Percentiles rank a stretch among this genome's conserved stretches.
These are phyloP conservation scores for Neofusicoccum laricinum DNA, from an alignment of 2,329 filamentous ascomycete genomes.

Conservation along the genomic window DNA sequence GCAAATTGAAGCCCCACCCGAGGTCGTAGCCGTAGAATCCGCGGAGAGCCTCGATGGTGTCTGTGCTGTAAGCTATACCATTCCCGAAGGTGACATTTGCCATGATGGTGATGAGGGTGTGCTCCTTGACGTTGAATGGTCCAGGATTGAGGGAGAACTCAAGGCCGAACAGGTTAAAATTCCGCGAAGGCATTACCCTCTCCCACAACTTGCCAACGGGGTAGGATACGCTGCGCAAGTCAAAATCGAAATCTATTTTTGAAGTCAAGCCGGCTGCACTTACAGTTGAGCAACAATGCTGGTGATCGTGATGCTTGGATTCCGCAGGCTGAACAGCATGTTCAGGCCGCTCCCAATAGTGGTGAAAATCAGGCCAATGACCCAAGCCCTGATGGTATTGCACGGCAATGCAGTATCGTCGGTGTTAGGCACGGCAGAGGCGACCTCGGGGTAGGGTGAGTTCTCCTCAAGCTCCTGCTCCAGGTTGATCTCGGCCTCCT, in stretches of 20 bases:
- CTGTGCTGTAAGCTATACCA: conserved; percentile 62
- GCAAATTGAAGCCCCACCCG: conserved; percentile 44
- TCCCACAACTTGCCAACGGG: conserved; percentile 42
- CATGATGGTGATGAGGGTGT: conserved; percentile 62
- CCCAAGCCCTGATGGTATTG: conserved; percentile 23
- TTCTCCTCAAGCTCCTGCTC: conserved; percentile 20
- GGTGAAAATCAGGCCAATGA: conserved; percentile 28
- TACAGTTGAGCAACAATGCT: conserved; percentile 38
- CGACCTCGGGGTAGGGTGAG: conserved; percentile 21
- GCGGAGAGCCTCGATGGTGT: conserved; percentile 14
- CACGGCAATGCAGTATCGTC: conserved; percentile 16
- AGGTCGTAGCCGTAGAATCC: conserved; percentile 41
- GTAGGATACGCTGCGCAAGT: background rate
- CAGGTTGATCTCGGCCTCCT: conserved; percentile 27
- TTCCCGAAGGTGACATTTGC: conserved; percentile 47
- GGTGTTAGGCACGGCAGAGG: conserved; percentile 12
- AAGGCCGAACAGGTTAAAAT: background rate
- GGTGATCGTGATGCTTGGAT: conserved; percentile 20
- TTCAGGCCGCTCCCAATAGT: conserved; percentile 26
- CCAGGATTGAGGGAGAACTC: conserved; percentile 47
- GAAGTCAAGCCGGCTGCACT: background rate
- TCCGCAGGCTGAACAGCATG: conserved; percentile 29
- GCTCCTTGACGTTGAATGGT: conserved; percentile 62
- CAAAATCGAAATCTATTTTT: too few species aligned
- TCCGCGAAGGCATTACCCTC: conserved; percentile 50